phyloP scores from a whole-genome alignment of 2,329 filamentous ascomycete genomes.

The Diaporthe sp. region DNA sequence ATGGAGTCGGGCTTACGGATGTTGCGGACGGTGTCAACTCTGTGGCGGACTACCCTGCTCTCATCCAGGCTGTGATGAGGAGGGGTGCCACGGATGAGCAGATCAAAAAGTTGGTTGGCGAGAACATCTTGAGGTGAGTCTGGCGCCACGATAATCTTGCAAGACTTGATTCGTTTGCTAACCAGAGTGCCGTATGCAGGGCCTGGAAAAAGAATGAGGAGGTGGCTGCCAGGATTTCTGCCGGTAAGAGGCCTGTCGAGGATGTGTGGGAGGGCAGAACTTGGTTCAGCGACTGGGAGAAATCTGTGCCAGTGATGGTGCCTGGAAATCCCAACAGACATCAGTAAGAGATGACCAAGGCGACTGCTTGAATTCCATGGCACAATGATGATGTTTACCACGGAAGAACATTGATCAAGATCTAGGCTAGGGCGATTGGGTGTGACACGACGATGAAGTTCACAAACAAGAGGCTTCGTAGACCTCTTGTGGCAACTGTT shows the following conservation, averaged over 20 bases:
- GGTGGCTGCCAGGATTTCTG: neutral
- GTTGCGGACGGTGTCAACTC: conserved; percentile 72
- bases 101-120: conserved; percentile 67
- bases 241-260: conserved; percentile 11
- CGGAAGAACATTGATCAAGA: neutral
- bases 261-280: conserved; percentile 25
- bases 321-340: conserved; percentile 15
- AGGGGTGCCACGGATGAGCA: conserved; percentile 70
- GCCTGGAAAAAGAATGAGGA: conserved; percentile 28
- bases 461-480: neutral
- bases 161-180: neutral
- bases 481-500: neutral
- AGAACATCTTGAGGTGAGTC: conserved; percentile 62
- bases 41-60: conserved; percentile 72
- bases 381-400: neutral
- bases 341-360: neutral
- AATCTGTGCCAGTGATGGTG: conserved; percentile 14
- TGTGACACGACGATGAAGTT: too few relatives aligned
- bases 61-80: conserved; percentile 69
- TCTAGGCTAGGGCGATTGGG: neutral
- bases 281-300: conserved; percentile 16
- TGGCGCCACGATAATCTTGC: neutral
- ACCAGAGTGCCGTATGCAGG: neutral
- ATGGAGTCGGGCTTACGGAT: conserved; percentile 58
- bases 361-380: too few relatives aligned